Evolutionary conservation across 2,329 filamentous ascomycete genomes (phyloP).

Genomic region (Aschersonia sp.): DNA sequence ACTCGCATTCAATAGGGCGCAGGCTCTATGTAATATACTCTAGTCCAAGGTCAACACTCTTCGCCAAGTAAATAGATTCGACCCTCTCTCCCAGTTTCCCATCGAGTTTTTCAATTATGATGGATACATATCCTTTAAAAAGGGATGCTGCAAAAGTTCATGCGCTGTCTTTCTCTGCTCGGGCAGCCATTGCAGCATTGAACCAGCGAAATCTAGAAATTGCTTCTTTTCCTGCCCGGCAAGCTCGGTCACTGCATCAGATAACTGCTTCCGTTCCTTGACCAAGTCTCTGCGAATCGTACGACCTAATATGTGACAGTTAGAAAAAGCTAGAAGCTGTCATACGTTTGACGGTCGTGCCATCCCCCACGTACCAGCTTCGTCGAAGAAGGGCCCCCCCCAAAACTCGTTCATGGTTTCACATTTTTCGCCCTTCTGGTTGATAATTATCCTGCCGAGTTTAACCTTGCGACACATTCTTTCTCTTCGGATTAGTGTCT

Average conservation of each 20-base stretch:
- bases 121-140: neutral
- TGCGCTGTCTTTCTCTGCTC: slow-evolving; percentile 10
- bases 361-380: slow-evolving; percentile 1
- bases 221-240: slow-evolving; percentile 7
- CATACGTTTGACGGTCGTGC: neutral
- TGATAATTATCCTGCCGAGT: slow-evolving; percentile 1
- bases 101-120: too few species aligned
- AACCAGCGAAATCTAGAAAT: slow-evolving; percentile 9
- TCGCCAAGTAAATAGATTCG: too few species aligned
- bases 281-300: slow-evolving; percentile 6
- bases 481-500: slow-evolving; percentile 6
- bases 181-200: slow-evolving; percentile 12
- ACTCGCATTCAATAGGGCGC: too few species aligned
- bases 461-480: slow-evolving; percentile 4
- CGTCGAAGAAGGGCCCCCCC: slow-evolving; percentile 8
- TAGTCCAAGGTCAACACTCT: too few species aligned
- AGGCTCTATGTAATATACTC: too few species aligned
- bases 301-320: slow-evolving; percentile 1
- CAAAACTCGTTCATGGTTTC: slow-evolving; percentile 10
- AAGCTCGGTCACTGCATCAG: slow-evolving; percentile 8
- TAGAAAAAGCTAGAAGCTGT: neutral
- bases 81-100: too few species aligned
- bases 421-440: slow-evolving; percentile 2
- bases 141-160: neutral
- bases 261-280: slow-evolving; percentile 1